These are phyloP conservation scores for Graphium sp. DNA, from an alignment of 2,329 filamentous ascomycete species.

Conservation along the genomic window DNA sequence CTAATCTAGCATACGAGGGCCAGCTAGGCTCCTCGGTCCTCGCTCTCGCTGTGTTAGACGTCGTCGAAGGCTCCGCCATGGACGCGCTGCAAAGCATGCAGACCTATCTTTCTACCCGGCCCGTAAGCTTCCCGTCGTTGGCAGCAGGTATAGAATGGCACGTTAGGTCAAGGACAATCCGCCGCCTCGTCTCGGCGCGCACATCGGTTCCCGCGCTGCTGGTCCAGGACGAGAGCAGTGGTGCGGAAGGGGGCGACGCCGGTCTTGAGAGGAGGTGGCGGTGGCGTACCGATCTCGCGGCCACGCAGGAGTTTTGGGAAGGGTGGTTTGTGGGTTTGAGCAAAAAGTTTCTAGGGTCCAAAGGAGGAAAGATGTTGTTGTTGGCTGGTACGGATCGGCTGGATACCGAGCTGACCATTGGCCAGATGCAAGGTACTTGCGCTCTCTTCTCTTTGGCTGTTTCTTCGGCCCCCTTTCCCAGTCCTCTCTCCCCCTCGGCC, in stretches of 20 bases:
- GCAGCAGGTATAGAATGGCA: constrained; percentile 87
- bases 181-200: constrained; percentile 68
- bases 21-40: constrained; percentile 52
- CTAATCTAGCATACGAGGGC: constrained; percentile 55
- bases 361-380: constrained; percentile 69
- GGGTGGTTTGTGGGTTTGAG: constrained; percentile 84
- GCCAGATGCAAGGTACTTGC: constrained; percentile 77
- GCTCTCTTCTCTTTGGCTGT: constrained; percentile 4
- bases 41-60: constrained; percentile 81
- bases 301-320: constrained; percentile 84
- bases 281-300: constrained; percentile 73
- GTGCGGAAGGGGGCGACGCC: constrained; percentile 7
- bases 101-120: constrained; percentile 70
- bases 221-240: constrained; percentile 22
- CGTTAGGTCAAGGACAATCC: constrained; percentile 69
- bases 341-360: constrained; percentile 67
- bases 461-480: neutral
- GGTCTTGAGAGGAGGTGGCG: constrained; percentile 34
- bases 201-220: constrained; percentile 76
- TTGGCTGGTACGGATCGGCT: constrained; percentile 80
- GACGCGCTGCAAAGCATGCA: constrained; percentile 93
- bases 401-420: constrained; percentile 85
- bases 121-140: constrained; percentile 59
- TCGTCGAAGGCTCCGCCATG: constrained; percentile 91
- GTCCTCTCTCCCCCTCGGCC: neutral